Evolutionary conservation across 2,329 filamentous ascomycete genomes (phyloP).

Genomic region (Scytalidium lignicola): DNA sequence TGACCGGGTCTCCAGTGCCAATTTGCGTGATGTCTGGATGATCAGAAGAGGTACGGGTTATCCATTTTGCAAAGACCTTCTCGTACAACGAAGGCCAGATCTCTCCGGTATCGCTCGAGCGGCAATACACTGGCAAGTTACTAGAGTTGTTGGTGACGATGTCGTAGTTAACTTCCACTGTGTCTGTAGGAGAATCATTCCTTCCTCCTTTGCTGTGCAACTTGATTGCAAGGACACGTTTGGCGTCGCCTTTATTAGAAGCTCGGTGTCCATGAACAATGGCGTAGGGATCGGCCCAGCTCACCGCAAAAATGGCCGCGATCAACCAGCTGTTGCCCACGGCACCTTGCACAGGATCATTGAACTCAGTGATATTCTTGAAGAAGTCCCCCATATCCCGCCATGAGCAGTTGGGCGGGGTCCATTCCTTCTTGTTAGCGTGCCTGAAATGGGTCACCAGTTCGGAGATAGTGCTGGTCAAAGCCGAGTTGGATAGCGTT

Average conservation of each 20-base stretch:
- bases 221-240: conserved; percentile 26
- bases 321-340: conserved; percentile 38
- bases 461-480: conserved; percentile 37
- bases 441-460: conserved; percentile 33
- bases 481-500: conserved; percentile 33
- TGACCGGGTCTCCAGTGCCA: too few relatives aligned
- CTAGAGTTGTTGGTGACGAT: conserved; percentile 40
- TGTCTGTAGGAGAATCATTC: conserved; percentile 34
- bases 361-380: conserved; percentile 29
- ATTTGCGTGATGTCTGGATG: conserved; percentile 19
- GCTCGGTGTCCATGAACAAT: conserved; percentile 31
- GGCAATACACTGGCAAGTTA: conserved; percentile 26
- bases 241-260: conserved; percentile 12
- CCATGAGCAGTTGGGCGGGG: conserved; percentile 36
- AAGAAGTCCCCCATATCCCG: conserved; percentile 34
- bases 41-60: conserved; percentile 26
- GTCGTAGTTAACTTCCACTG: conserved; percentile 37
- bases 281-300: conserved; percentile 36
- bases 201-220: conserved; percentile 41
- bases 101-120: conserved; percentile 27
- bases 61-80: conserved; percentile 44
- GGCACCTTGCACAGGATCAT: conserved; percentile 39
- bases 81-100: conserved; percentile 42
- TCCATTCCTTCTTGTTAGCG: conserved; percentile 26
- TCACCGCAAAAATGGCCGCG: conserved; percentile 39